phyloP scores from a whole-genome alignment of 495 filamentous ascomycete genomes.

The Evansstolkia leycettana region DNA sequence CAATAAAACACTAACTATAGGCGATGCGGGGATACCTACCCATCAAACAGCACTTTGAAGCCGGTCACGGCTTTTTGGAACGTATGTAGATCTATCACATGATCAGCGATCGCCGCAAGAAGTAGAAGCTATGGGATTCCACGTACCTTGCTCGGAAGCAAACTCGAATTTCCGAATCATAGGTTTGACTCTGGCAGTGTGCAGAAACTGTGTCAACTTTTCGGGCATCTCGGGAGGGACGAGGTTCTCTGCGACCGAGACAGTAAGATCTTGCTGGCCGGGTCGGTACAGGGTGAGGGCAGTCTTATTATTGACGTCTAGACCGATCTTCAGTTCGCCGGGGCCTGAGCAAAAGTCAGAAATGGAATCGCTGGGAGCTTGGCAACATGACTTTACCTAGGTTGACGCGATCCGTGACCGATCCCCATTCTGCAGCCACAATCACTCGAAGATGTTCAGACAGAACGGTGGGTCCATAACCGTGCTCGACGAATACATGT shows the following conservation, averaged over 20 bases:
- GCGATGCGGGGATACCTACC: slow-evolving; percentile 15
- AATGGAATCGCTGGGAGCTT: background rate
- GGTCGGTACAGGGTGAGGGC: slow-evolving; percentile 52
- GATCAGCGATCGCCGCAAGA: slow-evolving; percentile 16
- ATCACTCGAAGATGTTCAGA: slow-evolving; percentile 60
- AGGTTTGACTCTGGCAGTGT: slow-evolving; percentile 23
- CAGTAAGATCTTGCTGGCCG: slow-evolving; percentile 53
- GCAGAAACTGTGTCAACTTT: slow-evolving; percentile 42
- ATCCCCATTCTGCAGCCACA: slow-evolving; percentile 52
- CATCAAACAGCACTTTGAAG: slow-evolving; percentile 63
- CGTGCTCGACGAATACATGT: slow-evolving; percentile 25
- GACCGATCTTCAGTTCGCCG: slow-evolving; percentile 52
- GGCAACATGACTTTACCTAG: slow-evolving; percentile 29
- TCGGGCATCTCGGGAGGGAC: slow-evolving; percentile 41
- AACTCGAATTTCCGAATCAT: slow-evolving; percentile 34
- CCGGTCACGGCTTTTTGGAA: slow-evolving; percentile 72
- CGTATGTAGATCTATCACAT: slow-evolving; percentile 47
- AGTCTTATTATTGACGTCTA: slow-evolving; percentile 45
- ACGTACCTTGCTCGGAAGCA: slow-evolving; percentile 24
- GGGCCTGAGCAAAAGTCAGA: slow-evolving; percentile 28
- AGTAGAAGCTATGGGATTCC: background rate
- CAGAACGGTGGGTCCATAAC: slow-evolving; percentile 44
- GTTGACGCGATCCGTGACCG: slow-evolving; percentile 62
- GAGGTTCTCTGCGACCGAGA: slow-evolving; percentile 54
- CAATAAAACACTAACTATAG: background rate